Base-by-base conservation (phyloP, 371 early-diverging fungal genomes). In the Capniomyces stellatus region DNA sequence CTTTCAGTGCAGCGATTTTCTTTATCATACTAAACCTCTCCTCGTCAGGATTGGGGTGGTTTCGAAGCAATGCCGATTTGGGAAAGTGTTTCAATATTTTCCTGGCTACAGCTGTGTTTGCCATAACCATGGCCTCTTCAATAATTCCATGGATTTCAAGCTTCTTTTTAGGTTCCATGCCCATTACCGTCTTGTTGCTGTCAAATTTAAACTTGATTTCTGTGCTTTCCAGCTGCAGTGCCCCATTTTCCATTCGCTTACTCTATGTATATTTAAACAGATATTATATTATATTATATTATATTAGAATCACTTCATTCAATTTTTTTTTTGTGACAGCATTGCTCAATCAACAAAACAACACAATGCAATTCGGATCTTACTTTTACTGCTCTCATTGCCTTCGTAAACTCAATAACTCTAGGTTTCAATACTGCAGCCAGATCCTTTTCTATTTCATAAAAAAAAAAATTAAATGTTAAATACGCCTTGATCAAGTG, bases 101-200 rank as follows among this genome's bases (percentile, higher is more conserved):
- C 47, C 81, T 76, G 2, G 97, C 98, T 1, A 98, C 97, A 4
- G 79, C 78, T 1, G 84, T 76, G 67, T 99, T 98, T 21, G 98
- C 98, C 55, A 98, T 74, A 57, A 99, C 78, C 99, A 99, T 99
- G 54, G 97, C 92, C 70, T 99, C 99, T 58, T 98, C 99, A 24
- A 99, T 89, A 10, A 98, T 71, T 4, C 82, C 82, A 68, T 97
- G 92, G 15, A 94, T 87, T 56, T 91, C 92, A 63, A 85, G 75
- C 15, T 82, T 69, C 51, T 77, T 71, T 58, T 92, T 90, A 1
- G 88, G 80, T 25, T 83, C 70, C 51, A 81, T 74, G 59, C 79
- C 82, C 8, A 77, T 70, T 35, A 83, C 70, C 21, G 71, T 69
- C n/a, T 74, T 67, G 18, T 74, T 71, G 12, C 73, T 72, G 48